Conservation (phyloP, 2,329 filamentous ascomycete species). For the Sclerotinia borealis region DNA sequence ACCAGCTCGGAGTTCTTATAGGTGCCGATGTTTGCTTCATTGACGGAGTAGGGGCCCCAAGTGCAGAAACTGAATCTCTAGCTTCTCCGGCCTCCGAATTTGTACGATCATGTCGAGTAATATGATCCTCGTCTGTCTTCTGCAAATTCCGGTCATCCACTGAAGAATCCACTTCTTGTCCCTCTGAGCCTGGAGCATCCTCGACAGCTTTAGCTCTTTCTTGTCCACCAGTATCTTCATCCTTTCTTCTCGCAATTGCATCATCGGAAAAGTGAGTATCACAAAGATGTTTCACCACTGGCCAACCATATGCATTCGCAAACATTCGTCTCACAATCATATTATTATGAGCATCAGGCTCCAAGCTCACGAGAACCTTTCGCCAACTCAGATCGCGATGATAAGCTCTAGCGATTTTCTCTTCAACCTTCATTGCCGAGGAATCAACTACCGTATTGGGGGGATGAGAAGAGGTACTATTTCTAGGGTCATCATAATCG, state of each 20-base stretch:
- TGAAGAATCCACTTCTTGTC: conserved; percentile 53
- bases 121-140: conserved; percentile 2
- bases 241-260: conserved; percentile 55
- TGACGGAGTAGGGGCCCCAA: conserved; percentile 20
- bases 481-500: conserved; percentile 47
- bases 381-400: conserved; percentile 90
- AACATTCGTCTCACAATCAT: conserved; percentile 96
- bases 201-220: conserved; percentile 63
- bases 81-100: conserved; percentile 44
- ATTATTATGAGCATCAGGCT: conserved; percentile 98
- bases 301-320: conserved; percentile 95
- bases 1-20: neutral
- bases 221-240: conserved; percentile 57
- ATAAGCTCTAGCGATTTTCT: conserved; percentile 95
- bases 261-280: conserved; percentile 89
- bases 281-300: conserved; percentile 88
- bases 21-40: neutral
- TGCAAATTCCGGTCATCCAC: neutral
- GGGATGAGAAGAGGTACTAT: conserved; percentile 43
- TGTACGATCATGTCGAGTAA: conserved; percentile 37
- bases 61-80: conserved; percentile 31
- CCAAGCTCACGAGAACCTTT: conserved; percentile 90
- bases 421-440: conserved; percentile 81
- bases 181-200: conserved; percentile 53
- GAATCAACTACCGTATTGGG: conserved; percentile 47